Conservation (phyloP, 1,284 basidiomycete species). For the Trametes polyzona region DNA sequence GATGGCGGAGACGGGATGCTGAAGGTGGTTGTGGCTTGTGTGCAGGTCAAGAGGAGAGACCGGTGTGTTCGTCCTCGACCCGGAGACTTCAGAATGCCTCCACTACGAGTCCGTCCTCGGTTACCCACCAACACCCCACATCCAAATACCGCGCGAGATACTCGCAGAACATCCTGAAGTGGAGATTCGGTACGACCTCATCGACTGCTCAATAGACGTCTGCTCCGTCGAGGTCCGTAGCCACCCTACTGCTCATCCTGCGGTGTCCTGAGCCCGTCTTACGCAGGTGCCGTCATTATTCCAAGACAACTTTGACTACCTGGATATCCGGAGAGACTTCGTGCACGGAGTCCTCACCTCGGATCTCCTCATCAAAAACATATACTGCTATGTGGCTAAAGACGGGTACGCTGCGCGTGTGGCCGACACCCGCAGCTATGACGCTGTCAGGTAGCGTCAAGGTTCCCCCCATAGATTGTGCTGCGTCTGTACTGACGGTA, state of each 20-base stretch:
- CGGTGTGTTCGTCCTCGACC: slow-evolving; percentile 75
- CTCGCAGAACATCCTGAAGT: slow-evolving; percentile 72
- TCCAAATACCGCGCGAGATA: slow-evolving; percentile 72
- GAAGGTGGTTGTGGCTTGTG: slow-evolving; percentile 14
- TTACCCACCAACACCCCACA: slow-evolving; percentile 61
- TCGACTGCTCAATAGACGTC: slow-evolving; percentile 89
- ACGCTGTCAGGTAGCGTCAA: slow-evolving; percentile 70
- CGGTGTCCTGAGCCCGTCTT: neutral
- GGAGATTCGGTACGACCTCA: slow-evolving; percentile 84
- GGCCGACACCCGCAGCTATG: slow-evolving; percentile 89
- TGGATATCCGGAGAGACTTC: slow-evolving; percentile 90
- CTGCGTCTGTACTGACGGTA: slow-evolving; percentile 5
- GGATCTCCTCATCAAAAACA: slow-evolving; percentile 94
- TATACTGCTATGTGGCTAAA: slow-evolving; percentile 86
- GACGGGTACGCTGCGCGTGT: slow-evolving; percentile 90
- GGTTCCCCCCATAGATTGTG: neutral
- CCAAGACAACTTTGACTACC: slow-evolving; percentile 99
- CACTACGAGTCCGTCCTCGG: slow-evolving; percentile 77
- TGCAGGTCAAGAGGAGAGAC: slow-evolving; percentile 69
- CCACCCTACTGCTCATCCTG: neutral
- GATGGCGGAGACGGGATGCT: slow-evolving; percentile 8
- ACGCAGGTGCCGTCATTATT: slow-evolving; percentile 92
- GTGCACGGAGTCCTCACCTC: slow-evolving; percentile 96
- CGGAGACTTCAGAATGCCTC: slow-evolving; percentile 76
- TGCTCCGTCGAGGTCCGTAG: slow-evolving; percentile 83